A percentile compares a stretch with the other conserved stretches of the same genome.
Conservation (phyloP, 805 yeast species). For the Candida morakotiae region DNA sequence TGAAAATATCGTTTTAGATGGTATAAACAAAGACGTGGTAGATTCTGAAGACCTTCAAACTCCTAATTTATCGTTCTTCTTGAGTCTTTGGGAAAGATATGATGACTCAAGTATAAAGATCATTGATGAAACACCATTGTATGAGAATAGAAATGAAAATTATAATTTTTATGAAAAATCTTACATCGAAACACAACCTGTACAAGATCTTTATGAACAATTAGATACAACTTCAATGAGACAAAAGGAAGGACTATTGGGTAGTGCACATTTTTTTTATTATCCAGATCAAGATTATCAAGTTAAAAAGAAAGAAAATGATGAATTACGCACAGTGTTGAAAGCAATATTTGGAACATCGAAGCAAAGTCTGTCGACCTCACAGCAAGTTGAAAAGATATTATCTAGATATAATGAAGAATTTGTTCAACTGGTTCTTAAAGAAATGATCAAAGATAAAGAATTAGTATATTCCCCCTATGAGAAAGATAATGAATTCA, state of each 20-base stretch:
- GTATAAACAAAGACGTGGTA: constrained; percentile 54
- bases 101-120: constrained; percentile 33
- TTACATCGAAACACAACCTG: constrained; percentile 6
- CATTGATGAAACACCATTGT: constrained; percentile 35
- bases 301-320: constrained; percentile 13
- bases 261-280: constrained; percentile 42
- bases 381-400: constrained; percentile 44
- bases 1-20: constrained; percentile 59
- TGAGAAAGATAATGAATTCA: constrained; percentile 41
- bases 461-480: constrained; percentile 46
- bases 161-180: constrained; percentile 33
- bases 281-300: constrained; percentile 14
- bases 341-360: constrained; percentile 46
- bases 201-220: constrained; percentile 33
- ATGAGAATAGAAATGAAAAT: constrained; percentile 43
- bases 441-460: constrained; percentile 50
- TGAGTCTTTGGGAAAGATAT: constrained; percentile 62
- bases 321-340: constrained; percentile 38
- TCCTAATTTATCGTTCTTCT: constrained; percentile 47
- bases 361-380: constrained; percentile 33
- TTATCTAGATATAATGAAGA: constrained; percentile 41
- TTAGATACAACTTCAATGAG: constrained; percentile 61
- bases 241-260: constrained; percentile 58
- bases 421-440: constrained; percentile 19
- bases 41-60: constrained; percentile 46